Base-by-base conservation (phyloP, 202 grass and related monocot species). In the Hordeum pubiflorum region DNA sequence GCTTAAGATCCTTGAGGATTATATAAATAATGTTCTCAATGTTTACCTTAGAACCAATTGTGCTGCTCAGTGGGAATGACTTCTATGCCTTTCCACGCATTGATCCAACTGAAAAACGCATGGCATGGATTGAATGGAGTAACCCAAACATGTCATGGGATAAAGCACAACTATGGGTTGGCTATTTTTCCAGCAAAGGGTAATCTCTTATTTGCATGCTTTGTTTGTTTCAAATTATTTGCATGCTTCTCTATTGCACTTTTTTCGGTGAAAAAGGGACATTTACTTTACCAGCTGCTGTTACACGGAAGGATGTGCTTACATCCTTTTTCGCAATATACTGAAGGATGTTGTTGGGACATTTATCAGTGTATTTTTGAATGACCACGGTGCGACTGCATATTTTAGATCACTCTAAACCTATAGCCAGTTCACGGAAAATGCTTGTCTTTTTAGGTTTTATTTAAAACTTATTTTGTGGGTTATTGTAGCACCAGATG, bases 71-170 rank as follows among this genome's bases (percentile, higher is more conserved):
- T 69, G 94, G 94, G 59, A 94, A 75, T 86, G 94, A 97, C 48
- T 97, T 97, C 77, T 97, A 97, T 84, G 91, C 94, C 26, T 97
- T 94, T 79, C 94, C 94, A 81, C 91, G 94, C 24, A 75, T 94
- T 81, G 91, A 97, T 89, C 84, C 89, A 37, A 86, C 57, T 83
- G 77, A 83, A 76, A 97, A 89, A 57, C 83, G 87, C 32, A 92
- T 97, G 89, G 85, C 85, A 33, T 97, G 94, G 94, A 90, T 97
- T 81, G 94, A 97, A 58, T 97, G 94, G 94, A 90, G 85, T 86
- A 85, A 97, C 61, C 91, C 94, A 4, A 94, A 89, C 72, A 97
- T 97, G 94, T 87, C 82, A 58, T 97, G 94, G 94, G 94, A 97
- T 79, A 97, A 88, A 89, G 78, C 94, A n/a, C 76, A 97, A 75